These are phyloP conservation scores for Pyrenophora graminea DNA, from an alignment of 2,329 filamentous ascomycete species.

Conservation along the genomic window DNA sequence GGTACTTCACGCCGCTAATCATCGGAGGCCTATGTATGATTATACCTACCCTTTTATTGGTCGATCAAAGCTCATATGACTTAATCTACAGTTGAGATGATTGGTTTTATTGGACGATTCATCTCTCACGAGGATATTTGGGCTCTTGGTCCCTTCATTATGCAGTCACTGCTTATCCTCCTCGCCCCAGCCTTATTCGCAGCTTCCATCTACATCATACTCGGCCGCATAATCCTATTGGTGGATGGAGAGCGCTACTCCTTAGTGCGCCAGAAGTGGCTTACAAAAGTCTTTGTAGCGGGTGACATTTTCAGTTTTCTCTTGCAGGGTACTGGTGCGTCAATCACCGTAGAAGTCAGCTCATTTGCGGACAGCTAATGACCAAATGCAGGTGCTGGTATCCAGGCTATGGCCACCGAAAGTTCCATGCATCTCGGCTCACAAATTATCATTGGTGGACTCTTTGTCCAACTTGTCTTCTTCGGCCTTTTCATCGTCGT, in stretches of 20 bases:
- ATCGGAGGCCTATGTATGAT: conserved; percentile 55
- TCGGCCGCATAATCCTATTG: conserved; percentile 51
- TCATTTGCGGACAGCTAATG: conserved; percentile 23
- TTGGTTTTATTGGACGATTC: conserved; percentile 57
- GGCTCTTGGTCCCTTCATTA: conserved; percentile 48
- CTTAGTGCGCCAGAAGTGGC: conserved; percentile 45
- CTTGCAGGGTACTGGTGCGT: conserved; percentile 41
- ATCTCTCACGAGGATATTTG: conserved; percentile 43
- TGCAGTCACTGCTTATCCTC: conserved; percentile 51
- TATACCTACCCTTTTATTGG: background rate
- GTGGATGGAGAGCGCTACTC: conserved; percentile 47
- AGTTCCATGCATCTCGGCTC: conserved; percentile 16
- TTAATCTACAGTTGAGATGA: conserved; percentile 49
- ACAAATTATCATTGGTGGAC: conserved; percentile 30
- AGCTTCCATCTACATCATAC: conserved; percentile 55
- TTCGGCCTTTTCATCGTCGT: conserved; percentile 54
- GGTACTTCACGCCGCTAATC: conserved; percentile 58
- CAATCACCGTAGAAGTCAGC: conserved; percentile 21
- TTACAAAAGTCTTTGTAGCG: conserved; percentile 54
- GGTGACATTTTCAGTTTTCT: conserved; percentile 53
- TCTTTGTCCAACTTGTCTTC: conserved; percentile 54
- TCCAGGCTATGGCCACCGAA: conserved; percentile 17
- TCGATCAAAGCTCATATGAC: too few relatives aligned
- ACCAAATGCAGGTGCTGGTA: conserved; percentile 17
- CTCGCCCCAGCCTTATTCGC: conserved; percentile 54